A percentile compares a stretch with the other conserved stretches of the same genome.
Evolutionary conservation across 345 rosid genomes (phyloP).

Genomic region (Gossypium stocksii): DNA sequence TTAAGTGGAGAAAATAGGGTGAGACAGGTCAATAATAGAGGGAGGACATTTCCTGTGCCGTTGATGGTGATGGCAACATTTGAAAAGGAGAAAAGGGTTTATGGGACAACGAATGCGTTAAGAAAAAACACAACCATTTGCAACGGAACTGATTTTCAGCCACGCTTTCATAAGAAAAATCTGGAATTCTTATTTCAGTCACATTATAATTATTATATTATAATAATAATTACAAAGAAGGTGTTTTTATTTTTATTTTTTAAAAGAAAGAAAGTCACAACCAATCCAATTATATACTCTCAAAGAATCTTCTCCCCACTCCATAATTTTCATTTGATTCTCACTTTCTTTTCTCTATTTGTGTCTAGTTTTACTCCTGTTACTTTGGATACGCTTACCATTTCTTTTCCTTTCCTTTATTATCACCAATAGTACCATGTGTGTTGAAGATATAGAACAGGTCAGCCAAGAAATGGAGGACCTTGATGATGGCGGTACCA

Average conservation of each 20-base stretch:
- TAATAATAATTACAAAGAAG: not conserved
- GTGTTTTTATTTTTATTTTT: too few species aligned
- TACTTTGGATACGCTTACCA: slow-evolving; percentile 24
- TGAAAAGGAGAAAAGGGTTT: not conserved
- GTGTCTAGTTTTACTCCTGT: not conserved
- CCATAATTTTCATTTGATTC: slow-evolving; percentile 18
- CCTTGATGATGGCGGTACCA: slow-evolving; percentile 11
- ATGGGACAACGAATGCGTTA: not conserved
- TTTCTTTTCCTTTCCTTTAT: not conserved
- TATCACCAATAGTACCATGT: slow-evolving; percentile 23
- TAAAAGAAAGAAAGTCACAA: not conserved
- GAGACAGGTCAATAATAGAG: not conserved
- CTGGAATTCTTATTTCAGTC: not conserved
- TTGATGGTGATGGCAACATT: not conserved
- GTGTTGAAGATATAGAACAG: slow-evolving; percentile 44
- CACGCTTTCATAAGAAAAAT: slow-evolving; percentile 15
- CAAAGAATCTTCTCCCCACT: slow-evolving; percentile 33
- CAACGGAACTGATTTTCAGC: slow-evolving; percentile 6
- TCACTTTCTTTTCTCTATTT: not conserved
- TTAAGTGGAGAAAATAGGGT: not conserved
- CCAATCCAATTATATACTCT: slow-evolving; percentile 20
- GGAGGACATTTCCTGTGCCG: not conserved
- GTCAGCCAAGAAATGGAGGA: slow-evolving; percentile 29
- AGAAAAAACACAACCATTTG: not conserved
- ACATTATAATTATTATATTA: not conserved